Base-by-base conservation (phyloP, 495 filamentous ascomycete species). In the Penicillium parvum region DNA sequence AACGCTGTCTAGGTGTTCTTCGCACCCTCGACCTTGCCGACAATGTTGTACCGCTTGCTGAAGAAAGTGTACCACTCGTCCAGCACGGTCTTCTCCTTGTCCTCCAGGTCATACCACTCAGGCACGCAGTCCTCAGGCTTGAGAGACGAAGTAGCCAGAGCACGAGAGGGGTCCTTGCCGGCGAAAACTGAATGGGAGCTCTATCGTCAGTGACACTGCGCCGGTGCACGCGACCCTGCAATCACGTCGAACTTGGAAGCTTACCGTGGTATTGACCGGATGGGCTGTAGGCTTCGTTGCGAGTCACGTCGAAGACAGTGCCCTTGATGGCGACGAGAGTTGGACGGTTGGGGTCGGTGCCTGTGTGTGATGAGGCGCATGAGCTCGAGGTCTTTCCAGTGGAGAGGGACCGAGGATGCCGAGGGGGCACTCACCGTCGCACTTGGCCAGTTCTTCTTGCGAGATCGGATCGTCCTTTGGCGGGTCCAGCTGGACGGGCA, bases 311-410 rank as follows among this genome's bases (percentile, higher is more conserved):
- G 57, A 96, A 99, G 30, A 99, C 84, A 45, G 79, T 85, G 44
- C 91, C 90, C 71, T 96, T 97, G 68, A 99, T 97, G 20, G 94
- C 92, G 18, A 99, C 89, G 50, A 90, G 87, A 17, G 83, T 89
- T 21, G 88, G 88, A 43, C 72, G 78, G 37, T 75, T 80, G 2
- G 79, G 65, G 42, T 84, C 80, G 65, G 69, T 66, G 37, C 75
- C 80, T 83, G 49, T 19, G 8, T 17, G 12, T 22, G 12, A 23
- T 10, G 8, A 11, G 4, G 23, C 22, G 23, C 15, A 19, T 7
- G 22, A n/a, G n/a, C n/a, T n/a, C n/a, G n/a, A n/a, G n/a, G n/a
- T n/a, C n/a, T n/a, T n/a, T n/a, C 25, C 12, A 37, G 34, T 25
- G 1, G 20, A 20, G 5, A 20, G 34, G 36, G 6, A 25, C 25